These are phyloP conservation scores for Hypomontagnella submonticulosa DNA, from an alignment of 495 filamentous ascomycete genomes.

Conservation along the genomic window DNA sequence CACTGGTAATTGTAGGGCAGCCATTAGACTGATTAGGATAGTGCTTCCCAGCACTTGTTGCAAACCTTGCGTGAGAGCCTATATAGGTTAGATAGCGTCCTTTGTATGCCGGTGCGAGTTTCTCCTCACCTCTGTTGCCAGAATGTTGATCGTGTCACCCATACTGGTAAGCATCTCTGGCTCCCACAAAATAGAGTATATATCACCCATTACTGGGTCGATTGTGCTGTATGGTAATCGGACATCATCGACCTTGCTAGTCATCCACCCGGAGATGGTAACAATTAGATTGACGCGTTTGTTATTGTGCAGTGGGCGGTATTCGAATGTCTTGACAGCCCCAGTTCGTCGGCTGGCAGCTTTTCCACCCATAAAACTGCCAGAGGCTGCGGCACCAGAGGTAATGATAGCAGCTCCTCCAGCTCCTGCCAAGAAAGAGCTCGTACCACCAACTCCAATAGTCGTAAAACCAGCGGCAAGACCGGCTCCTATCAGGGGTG, in stretches of 20 bases:
- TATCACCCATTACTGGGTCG: conserved; percentile 96
- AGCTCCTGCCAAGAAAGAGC: conserved; percentile 87
- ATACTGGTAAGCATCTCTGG: conserved; percentile 97
- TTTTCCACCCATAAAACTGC: conserved; percentile 82
- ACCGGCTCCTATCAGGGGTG: conserved; percentile 94
- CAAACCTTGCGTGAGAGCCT: conserved; percentile 94
- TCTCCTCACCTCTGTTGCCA: conserved; percentile 87
- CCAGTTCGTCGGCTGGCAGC: conserved; percentile 89
- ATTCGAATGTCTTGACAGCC: conserved; percentile 95
- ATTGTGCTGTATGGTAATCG: conserved; percentile 94
- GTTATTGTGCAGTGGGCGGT: conserved; percentile 95
- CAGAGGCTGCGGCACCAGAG: conserved; percentile 85
- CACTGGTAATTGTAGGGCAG: conserved; percentile 90
- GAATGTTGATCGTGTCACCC: conserved; percentile 97
- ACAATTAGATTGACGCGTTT: conserved; percentile 97
- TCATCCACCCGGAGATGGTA: conserved; percentile 98
- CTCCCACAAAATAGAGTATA: conserved; percentile 98
- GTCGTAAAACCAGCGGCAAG: conserved; percentile 95
- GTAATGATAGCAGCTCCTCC: conserved; percentile 96
- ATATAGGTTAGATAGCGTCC: conserved; percentile 18
- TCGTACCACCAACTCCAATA: conserved; percentile 90
- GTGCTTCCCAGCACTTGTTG: conserved; percentile 96
- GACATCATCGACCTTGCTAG: conserved; percentile 95
- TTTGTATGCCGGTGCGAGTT: neutral
- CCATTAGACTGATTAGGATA: conserved; percentile 88